Percentiles rank a stretch among this genome's conserved stretches.
Evolutionary conservation across 495 filamentous ascomycete species (phyloP).

Genomic region (Aspergillus affinis): DNA sequence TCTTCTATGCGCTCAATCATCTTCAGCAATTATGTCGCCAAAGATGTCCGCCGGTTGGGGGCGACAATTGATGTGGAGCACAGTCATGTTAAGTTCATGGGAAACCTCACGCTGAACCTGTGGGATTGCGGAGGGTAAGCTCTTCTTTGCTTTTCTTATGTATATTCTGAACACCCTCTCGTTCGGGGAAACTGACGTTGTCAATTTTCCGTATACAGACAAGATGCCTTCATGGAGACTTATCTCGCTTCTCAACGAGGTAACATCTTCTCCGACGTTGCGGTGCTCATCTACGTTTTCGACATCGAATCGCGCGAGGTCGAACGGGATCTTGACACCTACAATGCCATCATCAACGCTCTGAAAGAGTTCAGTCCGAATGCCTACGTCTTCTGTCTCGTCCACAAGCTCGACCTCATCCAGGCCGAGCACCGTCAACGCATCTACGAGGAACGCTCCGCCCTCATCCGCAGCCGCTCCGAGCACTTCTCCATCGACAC

Average conservation of each 20-base stretch:
- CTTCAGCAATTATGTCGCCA: constrained; percentile 96
- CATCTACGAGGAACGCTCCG: constrained; percentile 76
- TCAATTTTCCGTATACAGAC: constrained; percentile 47
- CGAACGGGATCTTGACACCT: constrained; percentile 84
- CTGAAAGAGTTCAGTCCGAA: constrained; percentile 78
- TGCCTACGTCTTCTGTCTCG: constrained; percentile 85
- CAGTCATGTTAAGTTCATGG: constrained; percentile 96
- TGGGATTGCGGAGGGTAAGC: constrained; percentile 94
- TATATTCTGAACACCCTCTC: background rate
- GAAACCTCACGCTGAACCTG: constrained; percentile 92
- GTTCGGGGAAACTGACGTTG: background rate
- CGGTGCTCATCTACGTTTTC: constrained; percentile 98
- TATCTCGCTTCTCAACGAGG: constrained; percentile 91
- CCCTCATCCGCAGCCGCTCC: constrained; percentile 71
- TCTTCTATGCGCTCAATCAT: constrained; percentile 98
- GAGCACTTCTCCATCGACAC: constrained; percentile 67
- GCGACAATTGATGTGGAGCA: constrained; percentile 99
- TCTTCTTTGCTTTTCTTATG: background rate
- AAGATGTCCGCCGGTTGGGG: constrained; percentile 88
- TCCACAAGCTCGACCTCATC: constrained; percentile 99
- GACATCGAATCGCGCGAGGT: constrained; percentile 96
- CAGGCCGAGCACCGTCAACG: constrained; percentile 71
- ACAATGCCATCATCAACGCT: constrained; percentile 80
- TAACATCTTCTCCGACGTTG: constrained; percentile 95
- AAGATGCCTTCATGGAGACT: constrained; percentile 98